Base-by-base conservation (phyloP, 148 eudicot species). In the Rhododendron ovatum region DNA sequence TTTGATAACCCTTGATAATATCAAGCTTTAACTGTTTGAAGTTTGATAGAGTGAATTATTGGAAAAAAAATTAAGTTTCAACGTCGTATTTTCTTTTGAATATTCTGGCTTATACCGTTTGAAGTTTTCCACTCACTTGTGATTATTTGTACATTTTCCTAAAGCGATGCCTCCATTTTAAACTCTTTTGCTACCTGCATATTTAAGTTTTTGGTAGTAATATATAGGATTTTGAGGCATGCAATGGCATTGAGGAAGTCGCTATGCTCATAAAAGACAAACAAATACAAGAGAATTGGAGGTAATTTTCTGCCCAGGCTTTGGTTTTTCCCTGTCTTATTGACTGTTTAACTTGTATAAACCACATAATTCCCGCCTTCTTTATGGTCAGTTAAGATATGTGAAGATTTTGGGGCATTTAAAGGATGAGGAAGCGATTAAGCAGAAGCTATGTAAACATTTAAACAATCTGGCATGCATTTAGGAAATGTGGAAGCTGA, bases 231-330 rank as follows among this genome's bases (percentile, higher is more conserved):
- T 96, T 96, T 87, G 98, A 95, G 89, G 89, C 89, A 30, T 95
- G 93, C 89, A 93, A 94, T 85, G 99, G 99, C 88, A 95, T 95
- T 74, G 98, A 93, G 89, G 98, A 97, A 92, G 96, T 97, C 87
- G 95, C 98, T 79, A 89, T 95, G 77, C 92, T 97, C 47, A 93
- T 97, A 88, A 90, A 95, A 90, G 98, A 96, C 89, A 94, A 95
- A 87, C 99, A 95, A 93, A 89, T 91, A 80, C 98, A 95, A 79
- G 98, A 96, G 84, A 93, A 91, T 86, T 89, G 95, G 78, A 97
- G 99, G 99, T 97, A 92, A 37, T 20, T 84, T 71, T 51, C 10
- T 69, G n/a, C 78, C 28, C 30, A 30, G 33, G 7, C 53, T 8
- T 71, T 11, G 75, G 35, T 74, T 35, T 47, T 69, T 35, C 67